A percentile compares a stretch with the other conserved stretches of the same genome.
Conservation (phyloP, 2,329 filamentous ascomycete genomes). For the Rugonectria rugulosa region DNA sequence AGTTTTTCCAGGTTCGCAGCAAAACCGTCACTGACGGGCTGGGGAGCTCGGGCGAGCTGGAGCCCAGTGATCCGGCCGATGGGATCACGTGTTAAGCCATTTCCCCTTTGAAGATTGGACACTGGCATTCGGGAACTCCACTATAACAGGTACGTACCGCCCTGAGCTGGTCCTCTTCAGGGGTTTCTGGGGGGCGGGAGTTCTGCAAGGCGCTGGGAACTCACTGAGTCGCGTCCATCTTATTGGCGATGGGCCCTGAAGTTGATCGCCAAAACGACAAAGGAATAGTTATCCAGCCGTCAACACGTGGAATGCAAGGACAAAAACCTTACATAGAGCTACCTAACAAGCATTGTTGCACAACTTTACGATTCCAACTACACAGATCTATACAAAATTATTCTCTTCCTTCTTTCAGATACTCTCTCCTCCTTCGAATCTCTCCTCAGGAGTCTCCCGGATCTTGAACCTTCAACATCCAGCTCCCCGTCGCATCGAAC, state of each 20-base stretch:
- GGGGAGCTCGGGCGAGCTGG: constrained; percentile 46
- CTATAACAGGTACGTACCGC: constrained; percentile 12
- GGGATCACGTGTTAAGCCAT: constrained; percentile 35
- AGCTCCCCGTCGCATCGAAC: constrained; percentile 20
- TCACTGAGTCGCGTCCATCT: constrained; percentile 7
- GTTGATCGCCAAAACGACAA: constrained; percentile 10
- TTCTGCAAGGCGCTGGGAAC: not conserved
- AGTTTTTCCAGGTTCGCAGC: constrained; percentile 49
- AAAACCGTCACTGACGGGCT: constrained; percentile 36
- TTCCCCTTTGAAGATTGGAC: constrained; percentile 13
- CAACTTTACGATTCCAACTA: not conserved
- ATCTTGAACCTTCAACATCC: constrained; percentile 5
- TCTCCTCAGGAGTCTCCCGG: not conserved
- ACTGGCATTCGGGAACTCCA: not conserved
- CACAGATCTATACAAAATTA: too few species aligned
- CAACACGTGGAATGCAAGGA: not conserved
- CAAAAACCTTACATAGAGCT: not conserved
- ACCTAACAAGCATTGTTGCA: not conserved
- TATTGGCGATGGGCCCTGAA: constrained; percentile 16
- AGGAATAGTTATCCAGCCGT: constrained; percentile 2
- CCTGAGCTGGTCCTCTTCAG: constrained; percentile 13
- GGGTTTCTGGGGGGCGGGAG: not conserved
- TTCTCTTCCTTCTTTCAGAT: too few species aligned
- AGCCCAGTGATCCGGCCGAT: constrained; percentile 34
- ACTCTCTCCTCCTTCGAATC: not conserved